Conservation (phyloP, 2,329 filamentous ascomycete genomes). For the Arthrobotrys sinensis region DNA sequence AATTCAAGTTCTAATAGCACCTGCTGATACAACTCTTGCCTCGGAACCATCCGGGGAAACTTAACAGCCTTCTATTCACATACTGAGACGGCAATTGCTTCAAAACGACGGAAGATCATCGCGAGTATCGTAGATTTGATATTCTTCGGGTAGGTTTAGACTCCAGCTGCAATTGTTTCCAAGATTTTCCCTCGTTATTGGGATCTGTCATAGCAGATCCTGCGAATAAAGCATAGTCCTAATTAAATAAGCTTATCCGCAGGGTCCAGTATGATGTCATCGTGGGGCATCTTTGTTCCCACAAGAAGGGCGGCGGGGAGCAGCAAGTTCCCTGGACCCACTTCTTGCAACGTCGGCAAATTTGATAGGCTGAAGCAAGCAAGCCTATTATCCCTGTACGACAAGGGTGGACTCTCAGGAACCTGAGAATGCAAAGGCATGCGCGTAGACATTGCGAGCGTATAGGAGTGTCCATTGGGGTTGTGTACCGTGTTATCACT, state of each 20-base stretch:
- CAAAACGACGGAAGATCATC: slow-evolving; percentile 20
- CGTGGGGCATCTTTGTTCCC: slow-evolving; percentile 1
- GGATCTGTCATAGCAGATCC: slow-evolving; percentile 35
- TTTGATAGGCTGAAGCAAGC: slow-evolving; percentile 12
- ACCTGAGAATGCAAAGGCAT: slow-evolving; percentile 30
- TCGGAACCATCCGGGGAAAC: slow-evolving; percentile 22
- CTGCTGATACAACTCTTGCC: slow-evolving; percentile 4
- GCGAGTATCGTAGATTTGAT: slow-evolving; percentile 18
- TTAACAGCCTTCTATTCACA: background rate
- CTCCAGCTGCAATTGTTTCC: background rate
- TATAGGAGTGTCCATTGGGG: slow-evolving; percentile 5
- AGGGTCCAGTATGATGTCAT: slow-evolving; percentile 45
- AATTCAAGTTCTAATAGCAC: background rate
- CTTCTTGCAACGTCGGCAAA: slow-evolving; percentile 31
- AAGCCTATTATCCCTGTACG: slow-evolving; percentile 1
- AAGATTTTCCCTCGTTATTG: background rate
- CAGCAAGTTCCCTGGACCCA: slow-evolving; percentile 19
- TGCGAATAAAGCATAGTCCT: slow-evolving; percentile 10
- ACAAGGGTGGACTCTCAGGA: slow-evolving; percentile 14
- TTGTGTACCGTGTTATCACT: slow-evolving; percentile 7
- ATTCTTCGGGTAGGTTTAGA: slow-evolving; percentile 3
- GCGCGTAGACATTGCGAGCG: slow-evolving; percentile 7
- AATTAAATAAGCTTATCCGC: slow-evolving; percentile 35
- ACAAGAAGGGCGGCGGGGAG: background rate
- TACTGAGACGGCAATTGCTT: background rate